Conservation (phyloP, 2,329 filamentous ascomycete species). For the Sclerotinia subarctica region DNA sequence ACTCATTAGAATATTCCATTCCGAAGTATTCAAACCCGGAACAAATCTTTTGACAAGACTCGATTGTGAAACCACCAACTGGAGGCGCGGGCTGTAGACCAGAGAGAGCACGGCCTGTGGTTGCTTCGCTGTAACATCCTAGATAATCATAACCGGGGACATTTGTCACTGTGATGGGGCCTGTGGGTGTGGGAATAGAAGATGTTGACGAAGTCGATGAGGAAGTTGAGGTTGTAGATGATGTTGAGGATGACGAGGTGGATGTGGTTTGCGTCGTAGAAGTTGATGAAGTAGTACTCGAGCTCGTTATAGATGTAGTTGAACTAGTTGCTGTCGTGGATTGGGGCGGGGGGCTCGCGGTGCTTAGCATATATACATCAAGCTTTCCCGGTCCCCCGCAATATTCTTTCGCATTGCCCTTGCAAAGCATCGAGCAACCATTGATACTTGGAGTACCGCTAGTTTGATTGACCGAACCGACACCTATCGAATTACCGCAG, state of each 20-base stretch:
- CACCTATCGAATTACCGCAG: conserved; percentile 34
- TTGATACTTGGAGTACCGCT: conserved; percentile 21
- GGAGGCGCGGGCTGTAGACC: conserved; percentile 23
- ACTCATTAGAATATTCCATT: conserved; percentile 32
- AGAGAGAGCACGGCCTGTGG: conserved; percentile 44
- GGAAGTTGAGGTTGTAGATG: not conserved
- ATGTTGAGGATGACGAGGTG: not conserved
- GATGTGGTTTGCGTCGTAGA: not conserved
- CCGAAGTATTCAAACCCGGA: conserved; percentile 37
- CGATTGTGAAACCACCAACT: conserved; percentile 35
- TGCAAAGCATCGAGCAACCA: conserved; percentile 25
- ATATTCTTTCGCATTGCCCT: conserved; percentile 31
- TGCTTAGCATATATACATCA: conserved; percentile 26
- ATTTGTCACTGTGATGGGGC: conserved; percentile 42
- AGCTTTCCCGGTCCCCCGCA: conserved; percentile 37
- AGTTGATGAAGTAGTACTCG: not conserved
- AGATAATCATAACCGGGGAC: conserved; percentile 46
- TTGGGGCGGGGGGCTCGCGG: not conserved
- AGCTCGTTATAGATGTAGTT: not conserved
- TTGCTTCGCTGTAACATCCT: conserved; percentile 49
- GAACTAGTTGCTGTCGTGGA: conserved; percentile 10
- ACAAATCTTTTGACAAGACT: conserved; percentile 36
- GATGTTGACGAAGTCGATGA: not conserved
- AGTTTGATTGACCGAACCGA: conserved; percentile 20
- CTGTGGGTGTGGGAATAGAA: conserved; percentile 37